Base-by-base conservation (phyloP, 2,329 filamentous ascomycete genomes). In the Aspergillus luchuensis region DNA sequence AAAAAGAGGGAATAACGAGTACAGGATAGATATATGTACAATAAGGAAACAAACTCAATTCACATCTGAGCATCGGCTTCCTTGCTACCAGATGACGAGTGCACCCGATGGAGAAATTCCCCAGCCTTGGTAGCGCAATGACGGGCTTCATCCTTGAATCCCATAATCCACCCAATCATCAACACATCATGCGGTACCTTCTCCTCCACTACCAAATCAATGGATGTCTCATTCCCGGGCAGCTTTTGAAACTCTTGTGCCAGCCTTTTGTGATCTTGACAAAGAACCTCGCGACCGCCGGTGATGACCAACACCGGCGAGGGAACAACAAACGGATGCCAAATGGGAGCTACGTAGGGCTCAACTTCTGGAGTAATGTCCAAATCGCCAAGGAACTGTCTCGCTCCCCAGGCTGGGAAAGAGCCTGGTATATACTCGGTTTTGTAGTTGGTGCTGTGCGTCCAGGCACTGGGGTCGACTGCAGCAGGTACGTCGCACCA, bases 251-350 rank as follows among this genome's bases (percentile, higher is more conserved):
- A 62, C 10, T 63, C 58, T 3, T 59, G 43, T 13, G 28, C 59
- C 7, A 67, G 19, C 15, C 36, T 28, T 17, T 45, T 23, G 5
- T 55, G 52, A 28, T 55, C 52, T 0, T 41, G 39, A n/a, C 23
- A 55, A 1, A 55, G 52, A 2, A 63, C 60, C 47, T 67, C 65
- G 13, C 52, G 58, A 2, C 47, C 65, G 15, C 65, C 63, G 10
- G 61, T 63, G 3, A 68, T 51, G n/a, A 68, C 58, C 17, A 68
- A 51, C n/a, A 62, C 54, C 2, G 66, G 66, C n/a, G 63, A 61
- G 25, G 66, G 66, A 6, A 68, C 53, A 3, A 39, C n/a, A 23
- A 68, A 68, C 1, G 66, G 64, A 57, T 68, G 63, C 36, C 51
- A 47, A 4, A 68, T 56, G 1, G 65, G 63, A 23, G 57, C 60